phyloP scores from a whole-genome alignment of 176 grass and related monocot genomes.

The Cymbopogon citratus region DNA sequence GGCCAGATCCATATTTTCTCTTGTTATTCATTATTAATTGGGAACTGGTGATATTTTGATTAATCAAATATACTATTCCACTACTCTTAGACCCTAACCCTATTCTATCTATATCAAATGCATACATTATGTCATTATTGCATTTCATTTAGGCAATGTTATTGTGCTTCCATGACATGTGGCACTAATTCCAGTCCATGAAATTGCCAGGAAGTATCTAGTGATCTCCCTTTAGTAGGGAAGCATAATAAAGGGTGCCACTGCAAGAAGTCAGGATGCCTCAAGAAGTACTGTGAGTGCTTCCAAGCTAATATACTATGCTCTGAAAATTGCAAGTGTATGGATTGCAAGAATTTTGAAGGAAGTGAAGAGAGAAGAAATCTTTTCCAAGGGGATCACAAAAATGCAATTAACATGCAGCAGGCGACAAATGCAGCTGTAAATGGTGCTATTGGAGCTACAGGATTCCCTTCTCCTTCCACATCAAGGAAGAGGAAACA shows the following conservation, averaged over 20 bases:
- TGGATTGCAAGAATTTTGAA: conserved; percentile 98
- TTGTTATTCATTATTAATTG: background rate
- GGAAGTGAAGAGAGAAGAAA: conserved; percentile 78
- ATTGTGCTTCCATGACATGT: background rate
- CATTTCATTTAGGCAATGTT: background rate
- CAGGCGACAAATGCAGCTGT: conserved; percentile 73
- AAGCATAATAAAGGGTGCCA: conserved; percentile 99
- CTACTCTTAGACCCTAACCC: background rate
- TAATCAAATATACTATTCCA: conserved; percentile 17
- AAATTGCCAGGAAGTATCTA: conserved; percentile 54
- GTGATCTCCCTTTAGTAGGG: conserved; percentile 66
- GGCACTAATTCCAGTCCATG: conserved; percentile 25
- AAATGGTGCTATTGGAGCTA: conserved; percentile 72
- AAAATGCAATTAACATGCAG: conserved; percentile 67
- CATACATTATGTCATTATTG: background rate
- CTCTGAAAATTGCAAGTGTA: conserved; percentile 97
- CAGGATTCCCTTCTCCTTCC: conserved; percentile 68
- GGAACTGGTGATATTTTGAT: background rate
- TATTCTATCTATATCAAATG: background rate
- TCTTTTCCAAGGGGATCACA: conserved; percentile 62
- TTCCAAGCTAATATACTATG: conserved; percentile 98
- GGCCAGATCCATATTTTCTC: background rate
- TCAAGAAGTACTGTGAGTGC: conserved; percentile 98
- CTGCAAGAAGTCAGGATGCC: conserved; percentile 97
- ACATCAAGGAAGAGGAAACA: conserved; percentile 70